Conservation (phyloP, 306 rosid species). For the Fragaria nilgerrensis region DNA sequence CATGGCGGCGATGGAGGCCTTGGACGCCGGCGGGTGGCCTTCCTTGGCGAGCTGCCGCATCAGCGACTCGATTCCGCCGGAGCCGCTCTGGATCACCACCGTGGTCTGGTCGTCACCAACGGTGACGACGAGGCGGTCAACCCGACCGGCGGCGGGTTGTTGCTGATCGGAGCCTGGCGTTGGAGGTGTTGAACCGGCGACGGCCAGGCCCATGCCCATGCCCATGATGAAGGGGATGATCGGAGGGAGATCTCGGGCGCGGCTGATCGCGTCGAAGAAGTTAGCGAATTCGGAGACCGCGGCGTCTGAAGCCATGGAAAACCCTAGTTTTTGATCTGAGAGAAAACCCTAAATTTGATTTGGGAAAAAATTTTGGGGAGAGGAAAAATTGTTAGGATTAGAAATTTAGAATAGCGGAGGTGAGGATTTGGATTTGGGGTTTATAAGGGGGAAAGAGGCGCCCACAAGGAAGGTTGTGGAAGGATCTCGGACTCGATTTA, state of each 20-base stretch:
- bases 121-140: constrained; percentile 52
- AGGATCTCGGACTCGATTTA: constrained; percentile 53
- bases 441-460: constrained; percentile 12
- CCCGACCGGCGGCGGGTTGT: constrained; percentile 15
- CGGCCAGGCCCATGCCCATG: constrained; percentile 23
- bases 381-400: not conserved
- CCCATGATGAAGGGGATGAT: constrained; percentile 60
- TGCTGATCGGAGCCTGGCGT: constrained; percentile 23
- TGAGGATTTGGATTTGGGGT: rapidly evolving
- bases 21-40: constrained; percentile 75
- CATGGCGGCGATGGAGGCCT: constrained; percentile 66
- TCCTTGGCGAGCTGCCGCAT: constrained; percentile 42
- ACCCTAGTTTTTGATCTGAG: not conserved
- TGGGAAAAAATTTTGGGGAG: not conserved
- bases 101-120: constrained; percentile 55
- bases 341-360: not conserved
- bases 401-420: not conserved
- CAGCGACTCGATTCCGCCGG: constrained; percentile 47
- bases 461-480: constrained; percentile 49
- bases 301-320: constrained; percentile 56
- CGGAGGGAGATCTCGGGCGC: constrained; percentile 49
- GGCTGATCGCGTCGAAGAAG: constrained; percentile 33
- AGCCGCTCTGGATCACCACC: constrained; percentile 56
- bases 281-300: constrained; percentile 42
- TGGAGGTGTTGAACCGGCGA: not conserved